Base-by-base conservation (phyloP, 768 basidiomycete genomes). In the Boletus subcaerulescens region DNA sequence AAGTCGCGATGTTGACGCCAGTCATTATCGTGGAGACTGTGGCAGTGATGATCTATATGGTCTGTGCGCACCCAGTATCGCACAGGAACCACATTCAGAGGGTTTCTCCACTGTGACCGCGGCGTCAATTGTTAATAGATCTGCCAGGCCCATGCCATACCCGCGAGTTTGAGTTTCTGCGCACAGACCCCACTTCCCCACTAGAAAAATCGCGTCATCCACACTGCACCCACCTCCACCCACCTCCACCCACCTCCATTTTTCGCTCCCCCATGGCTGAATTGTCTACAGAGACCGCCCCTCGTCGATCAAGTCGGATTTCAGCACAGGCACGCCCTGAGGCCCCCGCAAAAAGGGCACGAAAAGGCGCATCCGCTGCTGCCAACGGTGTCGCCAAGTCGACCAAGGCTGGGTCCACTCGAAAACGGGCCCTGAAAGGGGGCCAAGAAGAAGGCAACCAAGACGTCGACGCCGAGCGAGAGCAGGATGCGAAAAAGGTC, bases 291-390 rank as follows among this genome's bases (percentile, higher is more conserved):
- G 64, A 65, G 4, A n/a, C 18, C 15, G 74, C 78, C 32, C 78
- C 80, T 10, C 74, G 84, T 56, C 76, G 85, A 52, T 87, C 85
- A 5, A 75, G 77, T 15, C 72, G 85, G 48, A 78, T 86, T 52
- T 80, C 82, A 4, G 67, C 78, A 7, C 76, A 78, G 55, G 77
- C 78, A 35, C 75, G 73, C 52, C 66, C 70, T n/a, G 69, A 74
- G 17, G 61, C 49, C 17, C 52, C 59, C n/a, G 0, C 40, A 22
- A 62, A 47, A 45, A 53, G 49, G 47, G 2, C 39, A 2, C 65
- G 63, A 35, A 68, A 63, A 13, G 60, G 44, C 12, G 11, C 55
- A 6, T 46, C 66, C 22, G 41, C 63, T 31, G 43, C 65, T 15
- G 53, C 57, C 22, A 63, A 65, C 22, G 41, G 62, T 31, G 45